These are phyloP conservation scores for Pseudonitzschia pungens DNA, from an alignment of 108 stramenopile species.

Conservation along the genomic window DNA sequence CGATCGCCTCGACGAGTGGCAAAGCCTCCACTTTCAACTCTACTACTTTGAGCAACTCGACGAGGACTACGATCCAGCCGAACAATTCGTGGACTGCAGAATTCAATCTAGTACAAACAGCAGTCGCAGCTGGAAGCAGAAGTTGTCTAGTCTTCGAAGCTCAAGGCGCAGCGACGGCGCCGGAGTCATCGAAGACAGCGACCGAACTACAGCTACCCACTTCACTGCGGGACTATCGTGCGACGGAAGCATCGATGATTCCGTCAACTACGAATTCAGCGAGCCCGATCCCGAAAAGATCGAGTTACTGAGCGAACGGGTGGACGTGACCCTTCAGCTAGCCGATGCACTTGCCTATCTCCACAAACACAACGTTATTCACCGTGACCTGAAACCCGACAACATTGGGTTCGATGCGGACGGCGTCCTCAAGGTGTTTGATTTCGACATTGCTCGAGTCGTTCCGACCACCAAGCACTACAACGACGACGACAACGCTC, in stretches of 20 bases:
- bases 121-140: neutral
- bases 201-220: neutral
- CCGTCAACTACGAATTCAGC: neutral
- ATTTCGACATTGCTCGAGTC: slow-evolving; percentile 42
- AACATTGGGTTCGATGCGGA: slow-evolving; percentile 64
- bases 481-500: neutral
- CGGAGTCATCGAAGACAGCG: neutral
- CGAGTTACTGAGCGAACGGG: slow-evolving; percentile 14
- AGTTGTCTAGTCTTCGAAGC: neutral
- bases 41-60: neutral
- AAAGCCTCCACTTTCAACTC: neutral
- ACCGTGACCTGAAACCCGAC: slow-evolving; percentile 64
- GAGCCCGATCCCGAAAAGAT: neutral
- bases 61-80: neutral
- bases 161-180: neutral
- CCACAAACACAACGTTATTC: slow-evolving; percentile 43
- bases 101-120: neutral
- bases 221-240: neutral
- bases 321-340: slow-evolving; percentile 21
- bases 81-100: neutral
- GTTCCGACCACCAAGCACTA: neutral
- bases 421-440: slow-evolving; percentile 44
- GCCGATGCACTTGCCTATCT: slow-evolving; percentile 45
- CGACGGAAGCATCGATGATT: neutral
- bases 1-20: slow-evolving; percentile 41